Evolutionary conservation across 192 early-diverging fungal species (phyloP), one percentile per base, ranked within the genome.

Genomic region (Phlyctochytrium arcticum): DNA sequence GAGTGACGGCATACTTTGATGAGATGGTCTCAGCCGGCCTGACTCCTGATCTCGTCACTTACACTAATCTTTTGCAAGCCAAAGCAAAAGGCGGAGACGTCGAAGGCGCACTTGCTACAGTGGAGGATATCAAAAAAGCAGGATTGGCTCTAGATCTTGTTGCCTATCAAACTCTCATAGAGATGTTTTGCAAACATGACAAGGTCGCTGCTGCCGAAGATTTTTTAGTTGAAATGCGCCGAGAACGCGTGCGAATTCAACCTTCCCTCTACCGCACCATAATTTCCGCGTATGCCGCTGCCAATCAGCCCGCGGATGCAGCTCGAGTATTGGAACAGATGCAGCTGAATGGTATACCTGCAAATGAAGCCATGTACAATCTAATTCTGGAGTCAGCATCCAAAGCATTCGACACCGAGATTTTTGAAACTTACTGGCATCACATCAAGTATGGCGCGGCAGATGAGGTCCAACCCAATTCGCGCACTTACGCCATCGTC

Each of bases 1-100:
- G 66, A 29, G 73, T 65, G 10, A 35, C 35, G 24, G 24, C 37
- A 23, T 19, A 30, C 27, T 75, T 75, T 49, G 29, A 60, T 9
- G 24, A 48, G 19, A 37, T 61, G 6, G 30, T 49, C 46, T 29
- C 36, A 29, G 54, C n/a, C 17, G 54, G 58, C 17, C 23, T 62
- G 4, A 44, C 58, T n/a, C 47, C 62, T 35, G 75, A 76, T 48
- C 26, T 36, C 10, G 30, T 27, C 37, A 47, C 57, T 3, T 76
- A 66, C 59, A 66, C 74, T n/a, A 48, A 59, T 6, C 33, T 72
- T 53, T 48, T 76, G 26, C 61, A 75, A 15, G 48, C 35, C 32
- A 56, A 70, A 30, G 35, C 65, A 5, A 47, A 67, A 31, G 17
- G 39, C 2, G 60, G 62, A 53, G 62, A 69, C 47, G 12, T 63